These are phyloP conservation scores for Geotrichum reessii DNA, from an alignment of 1,139 yeast genomes.

Conservation along the genomic window DNA sequence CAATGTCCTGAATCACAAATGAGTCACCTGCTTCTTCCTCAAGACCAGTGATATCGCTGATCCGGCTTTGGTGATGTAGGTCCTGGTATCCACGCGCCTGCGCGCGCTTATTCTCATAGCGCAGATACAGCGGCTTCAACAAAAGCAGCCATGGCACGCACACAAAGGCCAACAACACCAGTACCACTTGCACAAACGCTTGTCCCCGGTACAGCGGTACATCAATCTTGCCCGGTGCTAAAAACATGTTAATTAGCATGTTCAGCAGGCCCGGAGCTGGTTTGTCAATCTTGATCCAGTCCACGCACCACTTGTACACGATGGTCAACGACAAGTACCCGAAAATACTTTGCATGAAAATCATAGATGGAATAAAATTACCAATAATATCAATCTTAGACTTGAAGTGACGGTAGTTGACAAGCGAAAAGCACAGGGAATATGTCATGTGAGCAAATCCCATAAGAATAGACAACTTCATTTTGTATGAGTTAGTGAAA, in stretches of 20 bases:
- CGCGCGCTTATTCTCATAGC: conserved; percentile 39
- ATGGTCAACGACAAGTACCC: conserved; percentile 83
- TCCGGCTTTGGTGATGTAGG: conserved; percentile 24
- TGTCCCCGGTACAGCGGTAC: conserved; percentile 83
- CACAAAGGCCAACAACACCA: conserved; percentile 69
- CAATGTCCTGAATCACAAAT: conserved; percentile 33
- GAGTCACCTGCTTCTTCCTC: conserved; percentile 34
- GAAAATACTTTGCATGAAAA: conserved; percentile 93
- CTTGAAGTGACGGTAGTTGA: conserved; percentile 67
- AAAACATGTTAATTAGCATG: conserved; percentile 93
- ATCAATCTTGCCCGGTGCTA: conserved; percentile 85
- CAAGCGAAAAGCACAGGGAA: conserved; percentile 77
- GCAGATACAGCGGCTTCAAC: conserved; percentile 76
- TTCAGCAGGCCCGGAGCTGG: conserved; percentile 91
- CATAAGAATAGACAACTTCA: conserved; percentile 92
- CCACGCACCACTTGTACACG: conserved; percentile 89
- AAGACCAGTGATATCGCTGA: conserved; percentile 27
- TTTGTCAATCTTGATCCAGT: conserved; percentile 70
- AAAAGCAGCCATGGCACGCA: conserved; percentile 95
- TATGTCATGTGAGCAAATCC: conserved; percentile 95
- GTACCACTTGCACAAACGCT: conserved; percentile 63
- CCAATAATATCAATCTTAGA: conserved; percentile 83
- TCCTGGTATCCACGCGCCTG: conserved; percentile 25
- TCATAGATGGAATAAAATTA: conserved; percentile 86
- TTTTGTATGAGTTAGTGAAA: conserved; percentile 90